Base-by-base conservation (phyloP, 768 basidiomycete species). In the Mycena sanguinolenta region DNA sequence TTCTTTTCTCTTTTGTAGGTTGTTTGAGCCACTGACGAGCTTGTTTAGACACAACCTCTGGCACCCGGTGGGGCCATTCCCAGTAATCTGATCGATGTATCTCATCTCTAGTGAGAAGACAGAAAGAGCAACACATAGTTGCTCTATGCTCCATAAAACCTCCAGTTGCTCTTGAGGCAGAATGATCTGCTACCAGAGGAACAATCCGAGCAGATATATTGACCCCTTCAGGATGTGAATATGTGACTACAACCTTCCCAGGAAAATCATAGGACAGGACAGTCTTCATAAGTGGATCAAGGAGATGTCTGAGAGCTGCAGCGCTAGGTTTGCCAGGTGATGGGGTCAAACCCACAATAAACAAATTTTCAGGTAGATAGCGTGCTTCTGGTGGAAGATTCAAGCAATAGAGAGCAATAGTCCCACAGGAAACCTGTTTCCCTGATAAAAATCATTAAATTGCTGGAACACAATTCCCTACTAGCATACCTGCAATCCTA, bases 331-430 rank as follows among this genome's bases (percentile, higher is more conserved):
- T 73, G 30, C 71, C 63, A 4, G 79, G 79, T 3, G 76, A 74
- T 58, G 79, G 80, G 27, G 78, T 77, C 0, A 79, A 46, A 4
- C 74, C 75, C 30, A 74, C 71, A 64, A 80, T 39, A 38, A 76
- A 77, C n/a, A 76, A 46, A 62, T 80, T 79, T 49, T 79, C 76
- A 0, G 63, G 34, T 2, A 60, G 65, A 55, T 75, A 75, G 19
- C 73, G 71, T 3, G 77, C 44, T 25, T 71, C 8, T n/a, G n/a
- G n/a, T n/a, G n/a, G n/a, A n/a, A n/a, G n/a, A n/a, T n/a, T n/a
- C n/a, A n/a, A n/a, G n/a, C n/a, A n/a, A n/a, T n/a, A n/a, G n/a
- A n/a, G n/a, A n/a, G n/a, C n/a, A n/a, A n/a, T n/a, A n/a, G n/a
- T n/a, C n/a, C n/a, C n/a, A n/a, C n/a, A n/a, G n/a, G n/a, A n/a